These are phyloP conservation scores for Claviceps cyperi DNA, from an alignment of 2,329 filamentous ascomycete species.

Conservation along the genomic window DNA sequence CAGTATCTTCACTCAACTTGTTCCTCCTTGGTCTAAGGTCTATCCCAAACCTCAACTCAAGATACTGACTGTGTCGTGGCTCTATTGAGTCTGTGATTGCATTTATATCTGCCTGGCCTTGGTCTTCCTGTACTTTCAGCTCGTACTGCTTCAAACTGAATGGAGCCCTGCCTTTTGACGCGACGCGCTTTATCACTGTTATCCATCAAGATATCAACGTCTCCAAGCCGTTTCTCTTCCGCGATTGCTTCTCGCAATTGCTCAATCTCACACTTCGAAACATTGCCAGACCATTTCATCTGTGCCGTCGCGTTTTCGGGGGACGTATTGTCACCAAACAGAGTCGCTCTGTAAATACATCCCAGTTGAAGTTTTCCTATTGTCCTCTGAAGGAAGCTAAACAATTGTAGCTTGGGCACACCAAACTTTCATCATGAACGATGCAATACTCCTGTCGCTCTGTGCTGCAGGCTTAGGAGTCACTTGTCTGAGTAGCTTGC, in stretches of 20 bases:
- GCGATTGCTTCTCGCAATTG: not conserved
- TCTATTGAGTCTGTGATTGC: not conserved
- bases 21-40: not conserved
- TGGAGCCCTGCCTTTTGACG: not conserved
- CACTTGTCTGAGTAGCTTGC: constrained; percentile 22
- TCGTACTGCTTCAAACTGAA: not conserved
- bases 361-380: not conserved
- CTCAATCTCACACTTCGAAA: not conserved
- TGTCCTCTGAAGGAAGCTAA: not conserved
- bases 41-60: not conserved
- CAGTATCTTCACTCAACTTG: not conserved
- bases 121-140: not conserved
- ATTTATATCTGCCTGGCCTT: not conserved
- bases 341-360: constrained; percentile 1
- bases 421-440: constrained; percentile 2
- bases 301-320: not conserved
- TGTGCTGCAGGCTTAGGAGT: constrained; percentile 21
- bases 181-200: not conserved
- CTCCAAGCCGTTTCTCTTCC: not conserved
- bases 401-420: not conserved
- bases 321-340: not conserved
- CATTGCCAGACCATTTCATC: not conserved
- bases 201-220: not conserved
- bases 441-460: constrained; percentile 11
- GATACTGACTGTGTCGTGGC: not conserved